These are phyloP conservation scores for Candida labiduridarum DNA, from an alignment of 1,139 yeast species.

Conservation along the genomic window DNA sequence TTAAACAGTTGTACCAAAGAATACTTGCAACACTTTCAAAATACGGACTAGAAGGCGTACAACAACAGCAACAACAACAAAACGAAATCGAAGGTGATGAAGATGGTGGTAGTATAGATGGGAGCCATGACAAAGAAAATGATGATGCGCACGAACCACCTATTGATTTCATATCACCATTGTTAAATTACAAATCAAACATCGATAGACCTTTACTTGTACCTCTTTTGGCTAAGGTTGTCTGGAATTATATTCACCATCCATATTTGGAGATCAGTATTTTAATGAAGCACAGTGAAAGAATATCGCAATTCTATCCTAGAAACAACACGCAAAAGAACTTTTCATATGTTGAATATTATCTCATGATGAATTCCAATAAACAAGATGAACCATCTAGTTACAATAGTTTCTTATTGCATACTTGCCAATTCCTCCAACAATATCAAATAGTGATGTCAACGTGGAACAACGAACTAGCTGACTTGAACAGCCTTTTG, in stretches of 20 bases:
- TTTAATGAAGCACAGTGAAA: slow-evolving; percentile 1
- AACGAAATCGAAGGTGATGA: neutral
- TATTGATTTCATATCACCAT: slow-evolving; percentile 10
- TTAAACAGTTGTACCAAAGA: slow-evolving; percentile 6
- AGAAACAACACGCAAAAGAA: neutral
- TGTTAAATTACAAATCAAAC: slow-evolving; percentile 3
- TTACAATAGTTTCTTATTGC: slow-evolving; percentile 6
- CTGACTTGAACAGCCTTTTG: slow-evolving; percentile 3
- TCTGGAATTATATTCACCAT: slow-evolving; percentile 13
- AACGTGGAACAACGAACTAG: slow-evolving; percentile 2
- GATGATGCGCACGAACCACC: neutral
- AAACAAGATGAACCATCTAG: neutral
- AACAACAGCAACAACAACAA: neutral
- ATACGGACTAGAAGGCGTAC: neutral
- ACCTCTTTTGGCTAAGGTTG: slow-evolving; percentile 6
- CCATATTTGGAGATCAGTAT: slow-evolving; percentile 8
- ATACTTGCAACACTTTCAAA: slow-evolving; percentile 4
- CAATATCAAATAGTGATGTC: neutral
- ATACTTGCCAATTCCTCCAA: neutral
- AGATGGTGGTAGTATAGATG: neutral
- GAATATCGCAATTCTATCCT: neutral
- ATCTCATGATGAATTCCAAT: slow-evolving; percentile 8
- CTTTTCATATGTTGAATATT: slow-evolving; percentile 9
- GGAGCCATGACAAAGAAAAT: neutral
- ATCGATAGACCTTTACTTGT: neutral